Percentiles rank a stretch among this genome's conserved stretches.
Conservation (phyloP, 148 eudicot species). For the Rhododendron henanense region DNA sequence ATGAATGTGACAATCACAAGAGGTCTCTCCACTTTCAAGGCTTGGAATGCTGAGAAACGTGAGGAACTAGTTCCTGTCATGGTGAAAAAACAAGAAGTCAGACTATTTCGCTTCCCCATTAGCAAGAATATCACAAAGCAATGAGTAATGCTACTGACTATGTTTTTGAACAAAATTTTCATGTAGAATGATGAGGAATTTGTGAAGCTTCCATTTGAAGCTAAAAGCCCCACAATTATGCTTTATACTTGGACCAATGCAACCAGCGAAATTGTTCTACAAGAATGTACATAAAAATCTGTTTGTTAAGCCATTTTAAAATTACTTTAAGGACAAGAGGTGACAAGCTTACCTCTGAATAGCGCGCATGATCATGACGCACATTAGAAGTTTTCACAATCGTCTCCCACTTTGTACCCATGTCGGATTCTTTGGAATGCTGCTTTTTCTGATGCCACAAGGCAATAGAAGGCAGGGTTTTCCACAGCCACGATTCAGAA, state of each 20-base stretch:
- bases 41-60: slow-evolving; percentile 30
- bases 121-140: neutral
- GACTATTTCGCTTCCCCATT: neutral
- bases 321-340: neutral
- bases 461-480: slow-evolving; percentile 60
- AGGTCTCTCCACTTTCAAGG: slow-evolving; percentile 21
- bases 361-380: slow-evolving; percentile 70
- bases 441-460: slow-evolving; percentile 49
- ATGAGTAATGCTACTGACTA: neutral
- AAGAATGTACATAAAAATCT: neutral
- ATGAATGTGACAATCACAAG: neutral
- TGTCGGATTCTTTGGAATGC: slow-evolving; percentile 25
- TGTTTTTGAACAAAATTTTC: neutral
- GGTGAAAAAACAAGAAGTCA: neutral
- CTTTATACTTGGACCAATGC: neutral
- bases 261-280: neutral
- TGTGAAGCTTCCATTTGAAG: neutral
- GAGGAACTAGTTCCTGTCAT: slow-evolving; percentile 65
- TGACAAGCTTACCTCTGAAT: slow-evolving; percentile 62
- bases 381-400: slow-evolving; percentile 82
- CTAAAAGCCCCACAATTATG: neutral
- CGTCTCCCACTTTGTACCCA: slow-evolving; percentile 81
- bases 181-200: neutral
- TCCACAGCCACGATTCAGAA: slow-evolving; percentile 94
- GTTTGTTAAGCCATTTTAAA: neutral